These are phyloP conservation scores for Lichtheimia ornata DNA, from an alignment of 371 early-diverging fungal genomes.

Conservation along the genomic window DNA sequence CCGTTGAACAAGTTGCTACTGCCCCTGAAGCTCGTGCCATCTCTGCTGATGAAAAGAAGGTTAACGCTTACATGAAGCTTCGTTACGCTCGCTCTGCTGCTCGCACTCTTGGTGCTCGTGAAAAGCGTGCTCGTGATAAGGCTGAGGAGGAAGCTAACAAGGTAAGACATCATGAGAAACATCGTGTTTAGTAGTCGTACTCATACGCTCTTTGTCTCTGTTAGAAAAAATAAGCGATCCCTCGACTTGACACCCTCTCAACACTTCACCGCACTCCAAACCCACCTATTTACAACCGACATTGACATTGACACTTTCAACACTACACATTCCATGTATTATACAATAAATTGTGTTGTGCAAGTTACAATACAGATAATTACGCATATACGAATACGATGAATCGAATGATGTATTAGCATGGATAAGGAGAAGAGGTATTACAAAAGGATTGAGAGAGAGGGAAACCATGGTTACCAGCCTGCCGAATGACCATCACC, in stretches of 20 bases:
- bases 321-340: background rate
- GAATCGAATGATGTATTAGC: background rate
- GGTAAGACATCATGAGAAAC: conserved; percentile 28
- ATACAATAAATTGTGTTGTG: background rate
- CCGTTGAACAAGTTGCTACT: conserved; percentile 70
- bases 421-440: background rate
- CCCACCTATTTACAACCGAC: background rate
- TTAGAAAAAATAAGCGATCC: conserved; percentile 17
- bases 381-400: background rate
- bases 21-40: conserved; percentile 82
- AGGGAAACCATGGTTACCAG: conserved; percentile 28
- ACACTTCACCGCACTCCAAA: background rate
- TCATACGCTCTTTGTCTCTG: background rate
- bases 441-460: background rate
- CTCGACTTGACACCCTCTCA: background rate
- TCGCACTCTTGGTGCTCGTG: conserved; percentile 85
- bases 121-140: conserved; percentile 77
- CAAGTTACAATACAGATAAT: background rate
- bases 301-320: background rate
- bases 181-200: no score
- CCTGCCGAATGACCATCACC: conserved; percentile 69
- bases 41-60: conserved; percentile 83
- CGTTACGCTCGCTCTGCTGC: conserved; percentile 87
- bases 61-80: conserved; percentile 83
- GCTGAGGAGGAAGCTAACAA: conserved; percentile 89